Conservation (phyloP, 148 eudicot genomes). For the Suaeda aralocaspica region DNA sequence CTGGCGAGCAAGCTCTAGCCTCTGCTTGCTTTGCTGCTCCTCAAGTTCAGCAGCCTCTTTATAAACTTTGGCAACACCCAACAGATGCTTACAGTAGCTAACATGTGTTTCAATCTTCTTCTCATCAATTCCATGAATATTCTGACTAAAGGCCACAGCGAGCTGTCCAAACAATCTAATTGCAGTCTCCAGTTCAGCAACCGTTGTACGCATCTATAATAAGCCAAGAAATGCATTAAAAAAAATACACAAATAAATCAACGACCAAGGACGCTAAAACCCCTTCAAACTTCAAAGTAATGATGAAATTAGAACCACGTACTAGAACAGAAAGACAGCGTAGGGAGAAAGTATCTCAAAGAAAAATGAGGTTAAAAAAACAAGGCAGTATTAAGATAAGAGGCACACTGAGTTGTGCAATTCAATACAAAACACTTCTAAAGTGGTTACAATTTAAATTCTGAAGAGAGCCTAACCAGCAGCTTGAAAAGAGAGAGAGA, state of each 20-base stretch:
- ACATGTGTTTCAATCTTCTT: constrained; percentile 97
- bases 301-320: neutral
- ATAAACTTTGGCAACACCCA: constrained; percentile 80
- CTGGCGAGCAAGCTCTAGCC: constrained; percentile 83
- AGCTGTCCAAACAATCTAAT: constrained; percentile 83
- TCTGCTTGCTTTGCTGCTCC: constrained; percentile 71
- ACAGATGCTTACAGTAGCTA: constrained; percentile 85
- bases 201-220: constrained; percentile 74
- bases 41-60: constrained; percentile 90
- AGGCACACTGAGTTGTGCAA: neutral
- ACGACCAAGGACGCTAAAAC: neutral
- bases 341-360: neutral
- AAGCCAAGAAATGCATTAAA: constrained; percentile 1
- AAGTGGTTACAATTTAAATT: neutral
- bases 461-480: neutral
- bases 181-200: constrained; percentile 83
- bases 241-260: constrained; percentile 3
- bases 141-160: constrained; percentile 71
- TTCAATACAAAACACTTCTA: neutral
- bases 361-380: neutral
- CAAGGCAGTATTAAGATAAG: neutral
- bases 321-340: neutral
- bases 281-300: neutral
- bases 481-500: neutral
- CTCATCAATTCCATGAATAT: constrained; percentile 92